Evolutionary conservation across 768 basidiomycete genomes (phyloP).

Genomic region (Boletus reticulatus): DNA sequence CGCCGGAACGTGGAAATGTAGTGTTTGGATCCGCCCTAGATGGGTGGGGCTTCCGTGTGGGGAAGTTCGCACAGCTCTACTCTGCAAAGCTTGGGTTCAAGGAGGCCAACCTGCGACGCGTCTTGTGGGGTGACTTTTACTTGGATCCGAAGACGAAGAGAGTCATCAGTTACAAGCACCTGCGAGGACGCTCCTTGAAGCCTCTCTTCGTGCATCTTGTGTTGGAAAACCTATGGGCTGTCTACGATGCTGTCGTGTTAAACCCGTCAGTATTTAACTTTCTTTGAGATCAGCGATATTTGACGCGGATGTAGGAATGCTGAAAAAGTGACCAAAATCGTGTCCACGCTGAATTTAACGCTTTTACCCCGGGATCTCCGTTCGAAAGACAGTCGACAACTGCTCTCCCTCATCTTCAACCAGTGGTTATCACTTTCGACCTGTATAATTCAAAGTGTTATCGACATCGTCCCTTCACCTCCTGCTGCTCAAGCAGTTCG

Average conservation of each 20-base stretch:
- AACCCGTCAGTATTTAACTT: conserved; percentile 69
- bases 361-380: conserved; percentile 87
- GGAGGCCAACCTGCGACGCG: conserved; percentile 79
- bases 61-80: conserved; percentile 92
- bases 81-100: conserved; percentile 87
- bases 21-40: conserved; percentile 95
- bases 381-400: conserved; percentile 83
- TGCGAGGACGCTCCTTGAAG: conserved; percentile 84
- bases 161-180: conserved; percentile 87
- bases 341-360: conserved; percentile 75
- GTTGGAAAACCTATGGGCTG: conserved; percentile 95
- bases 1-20: conserved; percentile 93
- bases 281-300: neutral
- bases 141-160: conserved; percentile 94
- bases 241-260: conserved; percentile 85
- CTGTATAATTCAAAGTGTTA: conserved; percentile 85
- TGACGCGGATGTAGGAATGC: conserved; percentile 59
- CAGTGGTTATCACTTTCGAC: conserved; percentile 97
- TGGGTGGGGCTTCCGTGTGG: conserved; percentile 95
- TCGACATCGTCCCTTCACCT: conserved; percentile 93
- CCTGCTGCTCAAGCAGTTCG: conserved; percentile 75
- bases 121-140: conserved; percentile 97
- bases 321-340: conserved; percentile 88
- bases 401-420: conserved; percentile 84
- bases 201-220: conserved; percentile 97